A percentile compares a stretch with the other conserved stretches of the same genome.
phyloP scores from a whole-genome alignment of 352 stramenopile species.

The Phytophthora megakarya region DNA sequence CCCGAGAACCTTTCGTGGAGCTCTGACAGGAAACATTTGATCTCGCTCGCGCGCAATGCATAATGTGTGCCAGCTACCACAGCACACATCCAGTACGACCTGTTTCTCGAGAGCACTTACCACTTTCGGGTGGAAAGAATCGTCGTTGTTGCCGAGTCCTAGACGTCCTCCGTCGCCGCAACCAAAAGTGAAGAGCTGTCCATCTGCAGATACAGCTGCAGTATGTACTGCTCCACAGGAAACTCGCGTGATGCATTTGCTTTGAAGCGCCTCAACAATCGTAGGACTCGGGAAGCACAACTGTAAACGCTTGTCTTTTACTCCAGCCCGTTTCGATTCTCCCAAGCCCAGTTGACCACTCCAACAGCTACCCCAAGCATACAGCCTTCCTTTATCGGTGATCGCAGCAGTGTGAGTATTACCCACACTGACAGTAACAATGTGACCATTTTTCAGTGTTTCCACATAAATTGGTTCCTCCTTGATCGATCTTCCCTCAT shows the following conservation, averaged over 20 bases:
- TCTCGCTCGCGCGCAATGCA: slow-evolving; percentile 50
- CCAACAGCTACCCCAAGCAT: slow-evolving; percentile 71
- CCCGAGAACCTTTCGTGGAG: not conserved
- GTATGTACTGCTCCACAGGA: slow-evolving; percentile 91
- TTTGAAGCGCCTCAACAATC: slow-evolving; percentile 51
- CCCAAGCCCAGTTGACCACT: slow-evolving; percentile 74
- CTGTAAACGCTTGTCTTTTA: slow-evolving; percentile 51
- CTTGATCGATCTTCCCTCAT: slow-evolving; percentile 12
- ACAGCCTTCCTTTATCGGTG: slow-evolving; percentile 56
- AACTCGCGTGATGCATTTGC: slow-evolving; percentile 61
- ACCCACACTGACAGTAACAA: slow-evolving; percentile 55
- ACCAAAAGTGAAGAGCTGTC: slow-evolving; percentile 84
- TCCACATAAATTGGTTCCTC: slow-evolving; percentile 12
- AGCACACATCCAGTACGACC: slow-evolving; percentile 65
- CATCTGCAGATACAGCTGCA: slow-evolving; percentile 55
- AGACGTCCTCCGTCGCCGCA: slow-evolving; percentile 91
- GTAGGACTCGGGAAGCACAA: slow-evolving; percentile 73
- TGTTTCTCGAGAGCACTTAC: slow-evolving; percentile 54
- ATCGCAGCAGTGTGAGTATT: slow-evolving; percentile 66
- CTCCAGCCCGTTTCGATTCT: slow-evolving; percentile 55
- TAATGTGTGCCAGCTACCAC: slow-evolving; percentile 72
- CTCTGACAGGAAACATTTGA: slow-evolving; percentile 11
- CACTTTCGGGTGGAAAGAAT: slow-evolving; percentile 52
- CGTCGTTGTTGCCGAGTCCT: slow-evolving; percentile 67
- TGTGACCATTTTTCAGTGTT: slow-evolving; percentile 10